Conservation (phyloP, 495 filamentous ascomycete species). For the Echria macrotheca region DNA sequence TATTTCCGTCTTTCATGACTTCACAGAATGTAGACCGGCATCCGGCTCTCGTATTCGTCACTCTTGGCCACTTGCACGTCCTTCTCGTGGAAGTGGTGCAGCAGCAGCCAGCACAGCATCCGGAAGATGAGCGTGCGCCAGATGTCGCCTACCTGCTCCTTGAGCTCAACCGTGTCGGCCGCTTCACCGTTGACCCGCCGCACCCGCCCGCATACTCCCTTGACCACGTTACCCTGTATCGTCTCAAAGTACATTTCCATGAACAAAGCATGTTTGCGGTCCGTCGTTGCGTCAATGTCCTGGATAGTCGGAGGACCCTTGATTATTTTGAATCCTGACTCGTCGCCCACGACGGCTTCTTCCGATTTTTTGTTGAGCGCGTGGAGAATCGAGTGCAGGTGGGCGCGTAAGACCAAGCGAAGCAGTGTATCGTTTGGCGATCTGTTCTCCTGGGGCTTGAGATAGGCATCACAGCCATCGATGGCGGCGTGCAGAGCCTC, state of each 20-base stretch:
- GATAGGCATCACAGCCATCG: constrained; percentile 10
- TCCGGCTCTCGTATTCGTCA: constrained; percentile 34
- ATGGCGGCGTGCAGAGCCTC: constrained; percentile 17
- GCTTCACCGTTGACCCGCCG: not conserved
- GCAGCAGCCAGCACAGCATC: constrained; percentile 43
- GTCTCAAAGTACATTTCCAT: constrained; percentile 21
- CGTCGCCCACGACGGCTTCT: not conserved
- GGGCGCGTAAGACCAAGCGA: constrained; percentile 17
- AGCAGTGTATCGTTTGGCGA: not conserved
- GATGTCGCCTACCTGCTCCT: constrained; percentile 18
- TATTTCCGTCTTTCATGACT: too few species aligned
- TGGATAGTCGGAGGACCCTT: constrained; percentile 1
- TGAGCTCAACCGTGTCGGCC: not conserved
- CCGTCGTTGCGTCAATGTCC: constrained; percentile 6
- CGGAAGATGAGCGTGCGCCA: constrained; percentile 38
- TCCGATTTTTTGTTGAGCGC: constrained; percentile 14
- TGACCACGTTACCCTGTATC: constrained; percentile 12
- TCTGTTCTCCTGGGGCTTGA: not conserved
- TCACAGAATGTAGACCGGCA: constrained; percentile 36
- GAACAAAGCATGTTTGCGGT: constrained; percentile 15
- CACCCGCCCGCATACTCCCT: constrained; percentile 6
- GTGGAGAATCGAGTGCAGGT: constrained; percentile 21
- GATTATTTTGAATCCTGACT: not conserved
- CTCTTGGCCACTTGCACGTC: constrained; percentile 36
- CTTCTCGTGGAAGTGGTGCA: constrained; percentile 41